Conservation (phyloP, 257 asterid genomes). For the Gentiana straminea region DNA sequence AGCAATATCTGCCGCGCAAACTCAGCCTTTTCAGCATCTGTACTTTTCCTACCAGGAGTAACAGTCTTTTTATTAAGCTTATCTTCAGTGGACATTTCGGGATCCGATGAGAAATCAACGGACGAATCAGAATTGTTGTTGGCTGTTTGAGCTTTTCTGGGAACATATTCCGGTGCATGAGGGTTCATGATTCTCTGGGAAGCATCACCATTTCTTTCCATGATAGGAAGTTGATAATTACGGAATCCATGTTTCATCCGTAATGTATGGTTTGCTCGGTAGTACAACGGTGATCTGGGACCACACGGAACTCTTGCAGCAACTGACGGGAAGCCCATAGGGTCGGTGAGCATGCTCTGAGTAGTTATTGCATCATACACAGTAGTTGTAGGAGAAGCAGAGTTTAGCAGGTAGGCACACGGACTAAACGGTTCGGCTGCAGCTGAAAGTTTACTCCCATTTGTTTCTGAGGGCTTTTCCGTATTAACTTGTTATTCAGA, state of each 20-base stretch:
- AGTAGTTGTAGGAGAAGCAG: slow-evolving; percentile 35
- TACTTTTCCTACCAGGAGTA: slow-evolving; percentile 25
- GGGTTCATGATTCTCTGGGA: slow-evolving; percentile 73
- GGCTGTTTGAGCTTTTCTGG: slow-evolving; percentile 38
- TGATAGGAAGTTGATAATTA: slow-evolving; percentile 42
- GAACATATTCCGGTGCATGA: slow-evolving; percentile 90
- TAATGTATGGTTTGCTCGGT: slow-evolving; percentile 45
- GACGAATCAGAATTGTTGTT: slow-evolving; percentile 31
- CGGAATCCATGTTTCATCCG: slow-evolving; percentile 45
- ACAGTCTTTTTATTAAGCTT: slow-evolving; percentile 27
- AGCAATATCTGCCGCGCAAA: slow-evolving; percentile 86
- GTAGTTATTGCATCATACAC: slow-evolving; percentile 56
- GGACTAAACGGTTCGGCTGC: slow-evolving; percentile 93
- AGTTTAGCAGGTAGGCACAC: slow-evolving; percentile 43
- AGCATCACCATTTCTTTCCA: slow-evolving; percentile 32
- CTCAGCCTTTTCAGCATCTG: slow-evolving; percentile 78
- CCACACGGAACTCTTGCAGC: slow-evolving; percentile 94
- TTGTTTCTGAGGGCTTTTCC: slow-evolving; percentile 50
- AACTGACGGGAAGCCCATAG: slow-evolving; percentile 65
- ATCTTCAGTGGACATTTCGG: slow-evolving; percentile 31
- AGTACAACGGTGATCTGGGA: slow-evolving; percentile 83
- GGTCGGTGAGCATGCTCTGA: slow-evolving; percentile 52
- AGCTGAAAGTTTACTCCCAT: slow-evolving; percentile 90
- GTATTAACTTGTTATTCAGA: slow-evolving; percentile 39
- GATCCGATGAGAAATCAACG: slow-evolving; percentile 25